Evolutionary conservation across 139 green algal genomes (phyloP).

Genomic region (Closterium sp.): DNA sequence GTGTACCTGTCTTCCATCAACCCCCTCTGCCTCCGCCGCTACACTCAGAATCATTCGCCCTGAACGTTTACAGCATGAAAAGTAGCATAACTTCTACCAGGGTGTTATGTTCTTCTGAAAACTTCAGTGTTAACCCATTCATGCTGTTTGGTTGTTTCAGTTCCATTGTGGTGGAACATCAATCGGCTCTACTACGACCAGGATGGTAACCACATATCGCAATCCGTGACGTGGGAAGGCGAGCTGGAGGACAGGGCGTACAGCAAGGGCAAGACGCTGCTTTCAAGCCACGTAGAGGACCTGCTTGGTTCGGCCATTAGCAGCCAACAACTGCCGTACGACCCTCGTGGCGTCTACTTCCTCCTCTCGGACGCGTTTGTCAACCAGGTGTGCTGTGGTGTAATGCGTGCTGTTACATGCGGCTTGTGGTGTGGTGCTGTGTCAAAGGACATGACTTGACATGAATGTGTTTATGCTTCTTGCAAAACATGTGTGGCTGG

Average conservation of each 20-base stretch:
- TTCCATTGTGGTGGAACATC: constrained; percentile 7
- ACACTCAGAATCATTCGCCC: too few species aligned
- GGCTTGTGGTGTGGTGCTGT: not conserved
- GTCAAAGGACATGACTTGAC: too few species aligned
- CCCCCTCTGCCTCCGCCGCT: too few species aligned
- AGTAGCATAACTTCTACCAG: too few species aligned
- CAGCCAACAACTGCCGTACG: not conserved
- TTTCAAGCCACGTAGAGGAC: not conserved
- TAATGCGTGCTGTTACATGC: too few species aligned
- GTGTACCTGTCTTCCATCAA: too few species aligned
- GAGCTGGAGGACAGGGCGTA: not conserved
- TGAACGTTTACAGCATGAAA: too few species aligned
- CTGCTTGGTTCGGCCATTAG: not conserved
- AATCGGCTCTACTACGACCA: constrained; percentile 10
- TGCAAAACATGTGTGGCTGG: too few species aligned
- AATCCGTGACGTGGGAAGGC: not conserved
- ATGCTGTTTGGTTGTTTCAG: not conserved
- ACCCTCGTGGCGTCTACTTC: not conserved
- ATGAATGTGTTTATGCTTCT: too few species aligned
- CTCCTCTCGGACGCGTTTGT: not conserved
- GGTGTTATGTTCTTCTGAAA: too few species aligned
- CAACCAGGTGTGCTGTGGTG: not conserved
- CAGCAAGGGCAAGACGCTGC: not conserved
- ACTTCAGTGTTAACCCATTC: not conserved
- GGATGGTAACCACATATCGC: constrained; percentile 11